Percentiles rank a stretch among this genome's conserved stretches.
Conservation (phyloP, 352 stramenopile species). For the Phytopythium cucurbitacearum region DNA sequence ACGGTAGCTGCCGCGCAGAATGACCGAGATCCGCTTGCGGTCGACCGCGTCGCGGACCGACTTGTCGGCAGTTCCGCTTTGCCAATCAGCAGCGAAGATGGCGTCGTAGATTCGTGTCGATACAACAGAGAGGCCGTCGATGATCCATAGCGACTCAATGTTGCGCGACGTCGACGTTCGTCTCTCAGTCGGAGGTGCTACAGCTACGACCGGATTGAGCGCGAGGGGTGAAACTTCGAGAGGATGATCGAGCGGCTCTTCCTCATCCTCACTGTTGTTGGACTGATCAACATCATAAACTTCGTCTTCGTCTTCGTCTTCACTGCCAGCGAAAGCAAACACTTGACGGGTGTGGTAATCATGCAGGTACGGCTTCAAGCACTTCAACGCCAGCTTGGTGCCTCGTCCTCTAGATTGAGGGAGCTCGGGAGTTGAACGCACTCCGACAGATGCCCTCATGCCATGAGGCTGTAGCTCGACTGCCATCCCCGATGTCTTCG, state of each 20-base stretch:
- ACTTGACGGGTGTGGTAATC: conserved; percentile 57
- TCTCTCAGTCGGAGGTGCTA: too few species aligned
- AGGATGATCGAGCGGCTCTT: too few species aligned
- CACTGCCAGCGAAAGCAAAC: conserved; percentile 34
- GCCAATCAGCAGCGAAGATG: conserved; percentile 59
- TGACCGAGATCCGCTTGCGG: conserved; percentile 42
- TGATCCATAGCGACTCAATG: neutral
- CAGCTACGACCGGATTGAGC: too few species aligned
- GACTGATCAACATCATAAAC: neutral
- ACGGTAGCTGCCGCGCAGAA: conserved; percentile 43
- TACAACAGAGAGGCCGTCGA: conserved; percentile 25
- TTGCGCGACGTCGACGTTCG: neutral
- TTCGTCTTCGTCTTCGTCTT: conserved; percentile 4
- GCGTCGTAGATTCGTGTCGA: conserved; percentile 22
- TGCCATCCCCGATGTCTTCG: neutral
- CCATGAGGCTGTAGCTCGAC: neutral
- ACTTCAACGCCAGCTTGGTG: conserved; percentile 15
- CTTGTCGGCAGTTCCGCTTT: conserved; percentile 39
- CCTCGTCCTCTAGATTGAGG: too few species aligned
- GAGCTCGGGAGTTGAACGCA: too few species aligned
- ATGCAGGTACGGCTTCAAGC: conserved; percentile 46
- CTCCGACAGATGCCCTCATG: neutral
- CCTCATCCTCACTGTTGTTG: neutral
- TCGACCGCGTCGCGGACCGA: conserved; percentile 62
- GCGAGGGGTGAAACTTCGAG: too few species aligned